Base-by-base conservation (phyloP, 768 basidiomycete species). In the Coprinopsis sp. region DNA sequence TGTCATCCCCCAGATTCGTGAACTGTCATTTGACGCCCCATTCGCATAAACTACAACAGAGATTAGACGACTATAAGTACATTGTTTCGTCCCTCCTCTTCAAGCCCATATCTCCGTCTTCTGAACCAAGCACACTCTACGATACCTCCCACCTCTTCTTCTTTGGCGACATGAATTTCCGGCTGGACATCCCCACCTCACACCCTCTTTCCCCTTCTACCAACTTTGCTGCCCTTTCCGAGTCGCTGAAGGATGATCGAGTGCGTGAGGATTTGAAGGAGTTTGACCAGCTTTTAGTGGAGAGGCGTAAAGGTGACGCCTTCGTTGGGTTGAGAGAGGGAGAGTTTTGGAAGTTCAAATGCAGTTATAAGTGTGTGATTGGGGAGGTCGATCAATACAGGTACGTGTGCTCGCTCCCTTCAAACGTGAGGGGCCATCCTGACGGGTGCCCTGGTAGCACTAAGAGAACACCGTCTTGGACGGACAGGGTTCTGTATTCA, bases 111-210 rank as follows among this genome's bases (percentile, higher is more conserved):
- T 63, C 64, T 2, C 64, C 68, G 7, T 64, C 73, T 0, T 56
- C 55, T 22, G 47, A 52, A 10, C 66, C 71, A 4, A 78, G 81
- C 38, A 85, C 81, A 10, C 77, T 97, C 37, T 92, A 88, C 68
- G 72, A 81, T 34, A 87, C 92, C 0, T 90, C 91, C 11, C 91
- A 97, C 62, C 73, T 96, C 1, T 96, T 97, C 73, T 75, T 96
- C 61, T 75, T 96, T 27, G 95, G 95, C 5, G 94, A 97, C 65
- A 77, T 96, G 51, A 97, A 97, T 65, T 96, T 93, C 64, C 82
- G 93, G 13, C 64, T 98, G 13, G 70, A 75, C n/a, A 55, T 85
- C 13, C 83, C 88, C 1, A 52, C 73, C 36, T 65, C 73, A 19
- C 76, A 82, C 58, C 66, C 77, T 21, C 67, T 81, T 19, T 64